Conservation (phyloP, 2,329 filamentous ascomycete genomes). For the Sporothrix brunneoviolacea region DNA sequence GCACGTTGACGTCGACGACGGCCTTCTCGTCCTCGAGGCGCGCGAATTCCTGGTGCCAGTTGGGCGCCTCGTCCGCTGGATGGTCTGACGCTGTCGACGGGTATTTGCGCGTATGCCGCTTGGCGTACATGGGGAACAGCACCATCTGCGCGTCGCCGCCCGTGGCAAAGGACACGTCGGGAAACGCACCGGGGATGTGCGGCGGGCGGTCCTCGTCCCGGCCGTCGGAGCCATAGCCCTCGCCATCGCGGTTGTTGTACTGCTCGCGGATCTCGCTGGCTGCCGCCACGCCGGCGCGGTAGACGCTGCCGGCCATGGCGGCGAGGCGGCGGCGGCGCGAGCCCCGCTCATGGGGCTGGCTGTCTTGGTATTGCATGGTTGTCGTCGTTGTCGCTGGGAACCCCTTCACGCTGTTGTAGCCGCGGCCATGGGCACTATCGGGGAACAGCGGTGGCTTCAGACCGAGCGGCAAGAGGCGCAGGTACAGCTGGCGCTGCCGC, state of each 20-base stretch:
- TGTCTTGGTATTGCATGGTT: slow-evolving; percentile 19
- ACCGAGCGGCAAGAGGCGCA: slow-evolving; percentile 40
- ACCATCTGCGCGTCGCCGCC: slow-evolving; percentile 88
- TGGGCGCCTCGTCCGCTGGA: slow-evolving; percentile 30
- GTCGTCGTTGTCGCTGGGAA: slow-evolving; percentile 13
- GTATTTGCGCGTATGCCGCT: slow-evolving; percentile 62
- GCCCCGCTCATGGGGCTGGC: slow-evolving; percentile 51
- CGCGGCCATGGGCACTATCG: slow-evolving; percentile 5
- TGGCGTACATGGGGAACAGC: slow-evolving; percentile 88
- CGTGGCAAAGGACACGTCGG: slow-evolving; percentile 72
- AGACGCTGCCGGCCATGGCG: slow-evolving; percentile 51
- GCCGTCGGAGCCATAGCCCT: slow-evolving; percentile 29
- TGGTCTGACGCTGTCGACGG: not conserved
- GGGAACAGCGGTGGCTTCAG: slow-evolving; percentile 20
- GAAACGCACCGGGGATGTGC: slow-evolving; percentile 69
- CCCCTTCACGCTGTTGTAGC: no score
- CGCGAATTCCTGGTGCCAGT: slow-evolving; percentile 74
- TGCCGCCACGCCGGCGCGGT: slow-evolving; percentile 49
- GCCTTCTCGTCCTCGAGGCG: slow-evolving; percentile 74
- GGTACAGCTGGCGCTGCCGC: slow-evolving; percentile 35
- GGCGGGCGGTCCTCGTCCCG: slow-evolving; percentile 29
- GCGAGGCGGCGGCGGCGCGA: slow-evolving; percentile 72
- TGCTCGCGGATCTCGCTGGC: slow-evolving; percentile 54
- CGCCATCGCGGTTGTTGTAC: slow-evolving; percentile 42
- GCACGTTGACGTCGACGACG: slow-evolving; percentile 86